Evolutionary conservation across 148 eudicot species (phyloP), one percentile per base, ranked within the genome.

Genomic region (Silene uniflora): DNA sequence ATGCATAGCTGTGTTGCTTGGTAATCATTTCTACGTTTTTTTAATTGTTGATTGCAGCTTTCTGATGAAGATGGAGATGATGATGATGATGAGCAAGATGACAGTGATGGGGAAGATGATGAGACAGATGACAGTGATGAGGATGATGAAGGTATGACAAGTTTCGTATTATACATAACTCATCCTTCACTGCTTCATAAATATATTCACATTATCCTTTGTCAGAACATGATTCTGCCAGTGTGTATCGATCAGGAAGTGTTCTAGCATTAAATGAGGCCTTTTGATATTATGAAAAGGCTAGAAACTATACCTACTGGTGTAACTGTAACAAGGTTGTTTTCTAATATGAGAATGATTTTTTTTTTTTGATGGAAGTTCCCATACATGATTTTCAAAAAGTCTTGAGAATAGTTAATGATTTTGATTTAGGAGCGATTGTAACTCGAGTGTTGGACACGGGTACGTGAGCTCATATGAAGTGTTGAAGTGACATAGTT

Each of bases 31-130:
- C n/a, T 71, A 49, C 17, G 59, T 9, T 17, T 32, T 6, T 25
- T 14, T 10, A 18, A 44, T 44, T 5, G 54, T 61, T 75, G 29
- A 61, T 64, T 71, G 68, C 85, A 91, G 91, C 88, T 77, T 76
- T 74, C 66, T 5, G 86, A 75, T 68, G 93, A 85, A 49, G 81
- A 82, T 69, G 89, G 76, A 69, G 75, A 64, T 0, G 88, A 76
- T 76, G 93, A 85, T 32, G 80, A 80, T 67, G 87, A 79, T 75
- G 75, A 32, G 29, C 1, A 27, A 27, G 29, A 27, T 27, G 29
- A 27, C 29, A 27, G 29, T 2, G 29, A 27, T 27, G 29, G 29
- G 29, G 29, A 27, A 27, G 29, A 84, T 39, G 83, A 78, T 76
- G 85, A 76, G 27, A 77, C 67, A 8, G 80, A 73, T 69, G 87